These are phyloP conservation scores for Theileria annulata DNA, from an alignment of 169 alveolate genomes.

Conservation along the genomic window DNA sequence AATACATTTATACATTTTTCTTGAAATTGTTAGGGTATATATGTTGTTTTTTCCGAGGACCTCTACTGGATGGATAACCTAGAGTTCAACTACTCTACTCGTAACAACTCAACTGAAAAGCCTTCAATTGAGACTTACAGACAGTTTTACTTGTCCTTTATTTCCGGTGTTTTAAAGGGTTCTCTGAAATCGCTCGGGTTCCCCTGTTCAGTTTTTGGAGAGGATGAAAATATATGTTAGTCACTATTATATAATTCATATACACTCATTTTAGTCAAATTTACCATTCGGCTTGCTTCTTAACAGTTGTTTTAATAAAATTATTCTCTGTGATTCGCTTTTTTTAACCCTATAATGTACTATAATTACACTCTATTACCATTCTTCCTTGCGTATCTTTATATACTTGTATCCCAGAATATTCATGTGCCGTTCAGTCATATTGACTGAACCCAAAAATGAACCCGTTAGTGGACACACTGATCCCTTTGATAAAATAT, in stretches of 20 bases:
- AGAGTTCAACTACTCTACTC: conserved; percentile 1
- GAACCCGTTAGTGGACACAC: conserved; percentile 57
- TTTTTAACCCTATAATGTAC: conserved; percentile 31
- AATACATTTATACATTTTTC: not conserved
- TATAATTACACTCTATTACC: conserved; percentile 29
- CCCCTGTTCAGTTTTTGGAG: conserved; percentile 41
- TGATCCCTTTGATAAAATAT: conserved; percentile 41
- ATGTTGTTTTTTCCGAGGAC: conserved; percentile 42
- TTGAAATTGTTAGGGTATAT: conserved; percentile 33
- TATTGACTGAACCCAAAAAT: conserved; percentile 41
- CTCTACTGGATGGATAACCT: conserved; percentile 50
- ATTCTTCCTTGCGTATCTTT: conserved; percentile 21
- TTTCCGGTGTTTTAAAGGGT: conserved; percentile 57
- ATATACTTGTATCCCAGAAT: conserved; percentile 41
- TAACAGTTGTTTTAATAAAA: conserved; percentile 9
- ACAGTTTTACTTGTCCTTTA: conserved; percentile 37
- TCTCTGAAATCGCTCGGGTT: conserved; percentile 66
- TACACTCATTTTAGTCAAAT: conserved; percentile 30
- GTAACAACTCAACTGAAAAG: not conserved
- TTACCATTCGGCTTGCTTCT: conserved; percentile 34
- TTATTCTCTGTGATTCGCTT: conserved; percentile 13
- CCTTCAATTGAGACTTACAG: conserved; percentile 27
- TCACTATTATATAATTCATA: not conserved
- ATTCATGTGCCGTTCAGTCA: conserved; percentile 45
- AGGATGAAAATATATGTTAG: conserved; percentile 37